phyloP scores from a whole-genome alignment of 2,329 filamentous ascomycete genomes.

The Diaporthe sp. region DNA sequence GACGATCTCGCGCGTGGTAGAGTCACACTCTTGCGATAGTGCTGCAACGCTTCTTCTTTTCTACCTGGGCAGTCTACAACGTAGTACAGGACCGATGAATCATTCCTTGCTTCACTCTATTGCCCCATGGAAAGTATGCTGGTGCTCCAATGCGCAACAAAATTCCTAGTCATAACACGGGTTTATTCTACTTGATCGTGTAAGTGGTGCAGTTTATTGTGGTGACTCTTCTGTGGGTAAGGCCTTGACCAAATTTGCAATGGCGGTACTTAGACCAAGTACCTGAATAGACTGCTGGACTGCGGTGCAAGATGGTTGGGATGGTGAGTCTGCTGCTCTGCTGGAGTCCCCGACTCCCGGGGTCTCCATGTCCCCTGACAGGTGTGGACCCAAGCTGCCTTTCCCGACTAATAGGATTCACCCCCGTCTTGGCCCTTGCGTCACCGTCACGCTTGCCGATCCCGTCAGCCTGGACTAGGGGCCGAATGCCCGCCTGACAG shows the following conservation, averaged over 20 bases:
- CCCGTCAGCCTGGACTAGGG: constrained; percentile 5
- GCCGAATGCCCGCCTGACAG: constrained; percentile 25
- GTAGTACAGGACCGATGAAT: background rate
- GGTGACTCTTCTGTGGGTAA: background rate
- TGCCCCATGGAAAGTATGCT: background rate
- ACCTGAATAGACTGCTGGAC: no score
- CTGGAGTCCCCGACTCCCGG: constrained; percentile 4
- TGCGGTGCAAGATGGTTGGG: background rate
- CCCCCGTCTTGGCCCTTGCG: constrained; percentile 24
- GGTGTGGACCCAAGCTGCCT: background rate
- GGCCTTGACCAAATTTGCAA: background rate
- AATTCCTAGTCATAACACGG: background rate
- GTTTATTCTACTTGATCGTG: background rate
- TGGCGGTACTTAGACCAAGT: background rate
- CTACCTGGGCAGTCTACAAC: background rate
- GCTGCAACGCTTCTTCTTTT: constrained; percentile 12
- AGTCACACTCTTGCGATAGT: constrained; percentile 17
- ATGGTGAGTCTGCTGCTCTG: background rate
- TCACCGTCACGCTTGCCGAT: constrained; percentile 21
- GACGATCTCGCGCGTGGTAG: constrained; percentile 7
- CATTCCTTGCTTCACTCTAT: background rate
- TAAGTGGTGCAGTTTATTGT: background rate
- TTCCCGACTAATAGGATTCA: constrained; percentile 1
- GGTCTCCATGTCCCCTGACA: constrained; percentile 20
- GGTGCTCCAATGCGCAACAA: background rate